phyloP scores from a whole-genome alignment of 192 early-diverging fungal species.

The Rhizophagus sp. region DNA sequence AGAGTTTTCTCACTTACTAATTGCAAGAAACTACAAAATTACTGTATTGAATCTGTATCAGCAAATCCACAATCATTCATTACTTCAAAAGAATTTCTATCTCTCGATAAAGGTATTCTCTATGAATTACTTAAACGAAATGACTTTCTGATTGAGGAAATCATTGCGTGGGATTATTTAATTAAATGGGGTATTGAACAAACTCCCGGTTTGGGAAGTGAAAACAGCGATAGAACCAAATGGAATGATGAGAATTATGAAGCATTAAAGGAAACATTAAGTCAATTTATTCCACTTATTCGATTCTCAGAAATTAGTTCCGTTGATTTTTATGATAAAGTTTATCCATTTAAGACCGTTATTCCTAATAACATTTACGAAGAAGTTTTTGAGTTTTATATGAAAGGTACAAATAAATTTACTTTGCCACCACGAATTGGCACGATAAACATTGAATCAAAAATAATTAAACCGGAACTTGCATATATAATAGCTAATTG shows the following conservation, averaged over 20 bases:
- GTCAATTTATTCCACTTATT: neutral
- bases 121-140: too few species aligned
- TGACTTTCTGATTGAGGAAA: too few species aligned
- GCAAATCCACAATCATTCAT: slow-evolving; percentile 8
- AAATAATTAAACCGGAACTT: neutral
- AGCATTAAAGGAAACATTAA: neutral
- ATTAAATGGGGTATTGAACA: too few species aligned
- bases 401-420: too few species aligned
- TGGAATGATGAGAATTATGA: neutral
- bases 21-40: slow-evolving; percentile 5
- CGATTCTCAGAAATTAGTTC: slow-evolving; percentile 3
- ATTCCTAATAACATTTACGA: neutral
- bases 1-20: neutral
- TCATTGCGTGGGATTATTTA: too few species aligned
- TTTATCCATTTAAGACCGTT: neutral
- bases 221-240: neutral
- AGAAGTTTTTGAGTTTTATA: too few species aligned
- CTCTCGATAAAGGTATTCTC: too few species aligned
- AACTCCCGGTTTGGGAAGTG: neutral
- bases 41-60: slow-evolving; percentile 13
- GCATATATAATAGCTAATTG: slow-evolving; percentile 11
- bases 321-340: neutral
- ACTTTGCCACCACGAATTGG: too few species aligned
- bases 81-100: slow-evolving; percentile 2
- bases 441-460: neutral